Base-by-base conservation (phyloP, 192 early-diverging fungal genomes). In the Coemansia sp. region DNA sequence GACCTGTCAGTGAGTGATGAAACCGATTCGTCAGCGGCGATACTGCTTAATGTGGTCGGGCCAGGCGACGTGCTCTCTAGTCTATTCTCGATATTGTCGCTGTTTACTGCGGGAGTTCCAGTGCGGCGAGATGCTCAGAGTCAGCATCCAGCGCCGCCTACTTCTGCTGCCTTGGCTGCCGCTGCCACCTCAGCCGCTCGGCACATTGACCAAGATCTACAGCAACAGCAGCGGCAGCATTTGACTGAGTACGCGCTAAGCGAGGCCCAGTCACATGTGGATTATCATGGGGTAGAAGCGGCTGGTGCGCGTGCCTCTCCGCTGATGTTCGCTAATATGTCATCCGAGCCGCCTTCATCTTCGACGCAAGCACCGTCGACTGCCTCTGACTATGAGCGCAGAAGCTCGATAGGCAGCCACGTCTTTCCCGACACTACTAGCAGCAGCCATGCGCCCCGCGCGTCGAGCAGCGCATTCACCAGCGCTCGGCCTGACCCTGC, bases 61-160 rank as follows among this genome's bases (percentile, higher is more conserved):
- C 79, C 89, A 7, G 97, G 96, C 7, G 94, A 93, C 14, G 92
- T 95, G 0, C 90, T 99, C 6, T 94, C 94, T 9, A 95, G 93
- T 62, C 72, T 99, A 53, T 98, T 98, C 80, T 90, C 91, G 1
- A 97, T 99, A 64, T 84, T 99, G 21, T 88, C 89, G 6, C 85
- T 98, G 59, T 94, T 99, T 67, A 92, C 93, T 0, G 92, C 94
- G 46, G 88, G 89, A 55, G 88, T 89, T 41, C 84, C 87, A 62
- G 71, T 87, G 27, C 73, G 81, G 11, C 82, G 15, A 38, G 27
- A 37, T 14, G 50, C 14, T 44, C 60, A 31, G 41, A 67, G 27
- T 12, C 66, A 42, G 38, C 45, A 50, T 19, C 39, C n/a, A 12
- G 37, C 41, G n/a, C 27, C 55, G 12, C 25, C 34, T 36, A 10